Percentiles rank a stretch among this genome's conserved stretches.
phyloP scores from a whole-genome alignment of 495 filamentous ascomycete species.

The Aspergillus cavernicola region DNA sequence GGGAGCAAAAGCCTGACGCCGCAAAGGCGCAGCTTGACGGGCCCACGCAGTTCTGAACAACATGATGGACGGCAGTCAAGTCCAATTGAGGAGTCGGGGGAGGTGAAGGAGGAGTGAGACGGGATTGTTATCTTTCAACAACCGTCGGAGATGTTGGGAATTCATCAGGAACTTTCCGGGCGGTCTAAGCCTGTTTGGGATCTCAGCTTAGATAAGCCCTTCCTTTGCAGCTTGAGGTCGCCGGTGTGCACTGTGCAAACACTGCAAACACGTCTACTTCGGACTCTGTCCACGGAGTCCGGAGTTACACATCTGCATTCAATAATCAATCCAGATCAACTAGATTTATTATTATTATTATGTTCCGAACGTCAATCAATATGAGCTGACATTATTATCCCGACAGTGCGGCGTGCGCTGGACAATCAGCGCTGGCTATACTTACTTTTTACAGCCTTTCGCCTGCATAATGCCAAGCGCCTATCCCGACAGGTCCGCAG shows the following conservation, averaged over 20 bases:
- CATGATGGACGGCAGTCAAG: slow-evolving; percentile 32
- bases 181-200: slow-evolving; percentile 18
- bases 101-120: slow-evolving; percentile 14
- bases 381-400: no score
- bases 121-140: slow-evolving; percentile 25
- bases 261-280: background rate
- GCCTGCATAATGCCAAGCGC: no score
- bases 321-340: no score
- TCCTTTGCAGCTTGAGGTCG: slow-evolving; percentile 24
- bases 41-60: slow-evolving; percentile 42
- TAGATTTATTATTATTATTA: no score
- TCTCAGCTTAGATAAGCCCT: slow-evolving; percentile 34
- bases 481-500: no score
- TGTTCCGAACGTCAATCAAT: no score
- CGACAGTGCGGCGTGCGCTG: no score
- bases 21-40: slow-evolving; percentile 48
- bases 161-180: slow-evolving; percentile 33
- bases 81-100: slow-evolving; percentile 27
- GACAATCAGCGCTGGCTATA: no score
- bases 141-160: slow-evolving; percentile 38
- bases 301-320: no score
- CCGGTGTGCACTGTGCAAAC: slow-evolving; percentile 26
- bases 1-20: slow-evolving; percentile 51
- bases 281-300: no score
- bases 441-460: no score